A percentile compares a stretch with the other conserved stretches of the same genome.
phyloP scores from a whole-genome alignment of 345 rosid genomes.

The Syzygium grande region DNA sequence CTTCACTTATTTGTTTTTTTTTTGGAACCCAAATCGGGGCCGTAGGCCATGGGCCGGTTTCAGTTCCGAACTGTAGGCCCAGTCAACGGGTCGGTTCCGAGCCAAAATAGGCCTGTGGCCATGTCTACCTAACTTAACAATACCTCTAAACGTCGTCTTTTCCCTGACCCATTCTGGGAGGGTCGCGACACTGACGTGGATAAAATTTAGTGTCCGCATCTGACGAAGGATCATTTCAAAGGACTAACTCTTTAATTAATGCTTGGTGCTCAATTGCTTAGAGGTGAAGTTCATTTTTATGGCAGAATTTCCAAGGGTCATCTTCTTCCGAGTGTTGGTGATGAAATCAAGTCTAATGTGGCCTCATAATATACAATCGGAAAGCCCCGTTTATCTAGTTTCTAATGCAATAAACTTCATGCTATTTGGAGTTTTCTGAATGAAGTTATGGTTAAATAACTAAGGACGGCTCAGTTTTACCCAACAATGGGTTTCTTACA shows the following conservation, averaged over 20 bases:
- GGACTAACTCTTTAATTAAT: neutral
- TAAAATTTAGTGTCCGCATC: neutral
- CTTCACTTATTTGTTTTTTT: too few relatives aligned
- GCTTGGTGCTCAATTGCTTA: neutral
- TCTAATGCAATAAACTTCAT: neutral
- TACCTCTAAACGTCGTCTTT: neutral
- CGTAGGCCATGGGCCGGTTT: too few relatives aligned
- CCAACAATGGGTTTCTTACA: neutral
- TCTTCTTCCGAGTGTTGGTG: neutral
- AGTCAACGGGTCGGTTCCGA: too few relatives aligned
- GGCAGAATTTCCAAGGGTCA: neutral
- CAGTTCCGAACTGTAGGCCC: too few relatives aligned
- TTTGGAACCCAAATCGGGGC: too few relatives aligned
- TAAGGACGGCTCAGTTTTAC: neutral
- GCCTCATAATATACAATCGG: neutral
- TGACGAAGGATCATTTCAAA: neutral
- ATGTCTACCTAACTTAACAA: neutral
- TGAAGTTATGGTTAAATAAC: neutral
- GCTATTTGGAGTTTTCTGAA: neutral
- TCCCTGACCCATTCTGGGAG: accelerated
- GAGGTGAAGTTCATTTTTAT: neutral
- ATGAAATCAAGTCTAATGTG: neutral
- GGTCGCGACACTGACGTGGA: neutral
- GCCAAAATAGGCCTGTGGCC: too few relatives aligned
- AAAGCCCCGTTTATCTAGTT: neutral